Conservation (phyloP, 192 early-diverging fungal species). For the Entomortierella beljakovae region DNA sequence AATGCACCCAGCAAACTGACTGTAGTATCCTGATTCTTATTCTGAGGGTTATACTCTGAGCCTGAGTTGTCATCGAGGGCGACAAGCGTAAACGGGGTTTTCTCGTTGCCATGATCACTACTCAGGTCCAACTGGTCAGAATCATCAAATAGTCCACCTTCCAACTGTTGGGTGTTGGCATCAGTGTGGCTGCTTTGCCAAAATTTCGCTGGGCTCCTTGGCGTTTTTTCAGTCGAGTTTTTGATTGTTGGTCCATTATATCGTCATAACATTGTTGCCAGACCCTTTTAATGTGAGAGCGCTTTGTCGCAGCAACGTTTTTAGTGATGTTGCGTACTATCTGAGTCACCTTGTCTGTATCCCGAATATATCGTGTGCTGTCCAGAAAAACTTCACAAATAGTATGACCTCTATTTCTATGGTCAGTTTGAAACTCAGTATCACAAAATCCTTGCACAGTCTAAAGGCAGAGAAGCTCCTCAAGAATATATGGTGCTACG, state of each 20-base stretch:
- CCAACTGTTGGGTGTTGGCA: slow-evolving; percentile 9
- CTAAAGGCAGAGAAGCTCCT: background rate
- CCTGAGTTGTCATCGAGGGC: background rate
- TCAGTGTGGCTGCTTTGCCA: background rate
- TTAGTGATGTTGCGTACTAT: background rate
- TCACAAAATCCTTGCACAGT: slow-evolving; percentile 14
- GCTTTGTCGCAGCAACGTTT: background rate
- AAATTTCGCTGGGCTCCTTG: slow-evolving; percentile 11
- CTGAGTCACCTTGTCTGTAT: background rate
- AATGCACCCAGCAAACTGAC: slow-evolving; percentile 5
- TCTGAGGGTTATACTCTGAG: background rate
- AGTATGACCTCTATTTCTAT: slow-evolving; percentile 6
- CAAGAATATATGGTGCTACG: slow-evolving; percentile 13
- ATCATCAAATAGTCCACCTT: slow-evolving; percentile 6
- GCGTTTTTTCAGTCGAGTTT: slow-evolving; percentile 9
- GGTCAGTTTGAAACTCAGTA: slow-evolving; percentile 6
- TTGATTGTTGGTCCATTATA: slow-evolving; percentile 1
- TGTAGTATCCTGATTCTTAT: slow-evolving; percentile 14
- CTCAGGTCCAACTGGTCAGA: background rate
- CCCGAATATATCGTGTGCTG: slow-evolving; percentile 7
- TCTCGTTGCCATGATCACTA: background rate
- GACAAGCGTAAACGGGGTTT: slow-evolving; percentile 8
- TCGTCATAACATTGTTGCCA: slow-evolving; percentile 19
- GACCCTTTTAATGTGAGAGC: background rate
- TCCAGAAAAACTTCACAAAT: background rate